phyloP scores from a whole-genome alignment of 148 eudicot genomes.

The Camellia granthamiana region DNA sequence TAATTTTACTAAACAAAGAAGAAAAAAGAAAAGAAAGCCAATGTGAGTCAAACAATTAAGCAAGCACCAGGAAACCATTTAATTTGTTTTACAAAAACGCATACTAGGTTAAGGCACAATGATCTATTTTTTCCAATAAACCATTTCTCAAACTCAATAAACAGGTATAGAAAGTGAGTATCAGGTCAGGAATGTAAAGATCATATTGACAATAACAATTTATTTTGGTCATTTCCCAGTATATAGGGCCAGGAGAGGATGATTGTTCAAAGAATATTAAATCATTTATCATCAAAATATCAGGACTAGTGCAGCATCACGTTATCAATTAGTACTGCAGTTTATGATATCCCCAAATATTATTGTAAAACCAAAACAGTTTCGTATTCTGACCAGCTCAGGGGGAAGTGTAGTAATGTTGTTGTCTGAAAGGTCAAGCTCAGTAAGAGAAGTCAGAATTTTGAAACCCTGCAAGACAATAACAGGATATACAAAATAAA shows the following conservation, averaged over 20 bases:
- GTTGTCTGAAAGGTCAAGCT: conserved; percentile 89
- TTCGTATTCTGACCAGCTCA: conserved; percentile 59
- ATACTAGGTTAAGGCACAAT: not conserved
- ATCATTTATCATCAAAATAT: not conserved
- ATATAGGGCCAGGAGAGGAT: not conserved
- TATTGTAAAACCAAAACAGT: not conserved
- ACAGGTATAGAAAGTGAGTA: not conserved
- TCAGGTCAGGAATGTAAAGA: not conserved
- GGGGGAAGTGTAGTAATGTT: conserved; percentile 70
- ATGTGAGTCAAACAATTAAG: not conserved
- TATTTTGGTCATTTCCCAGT: not conserved
- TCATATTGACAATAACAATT: not conserved
- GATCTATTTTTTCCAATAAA: not conserved
- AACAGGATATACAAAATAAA: not conserved
- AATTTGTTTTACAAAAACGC: not conserved
- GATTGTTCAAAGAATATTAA: not conserved
- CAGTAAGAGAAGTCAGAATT: conserved; percentile 63
- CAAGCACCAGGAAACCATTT: not conserved
- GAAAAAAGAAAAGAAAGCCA: not conserved
- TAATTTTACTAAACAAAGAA: not conserved
- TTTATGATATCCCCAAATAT: not conserved
- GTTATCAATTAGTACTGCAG: not conserved
- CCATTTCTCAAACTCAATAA: not conserved
- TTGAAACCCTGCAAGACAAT: conserved; percentile 64
- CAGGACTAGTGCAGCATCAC: not conserved